These are phyloP conservation scores for Talaromyces stipitatus DNA, from an alignment of 495 filamentous ascomycete species.

Conservation along the genomic window DNA sequence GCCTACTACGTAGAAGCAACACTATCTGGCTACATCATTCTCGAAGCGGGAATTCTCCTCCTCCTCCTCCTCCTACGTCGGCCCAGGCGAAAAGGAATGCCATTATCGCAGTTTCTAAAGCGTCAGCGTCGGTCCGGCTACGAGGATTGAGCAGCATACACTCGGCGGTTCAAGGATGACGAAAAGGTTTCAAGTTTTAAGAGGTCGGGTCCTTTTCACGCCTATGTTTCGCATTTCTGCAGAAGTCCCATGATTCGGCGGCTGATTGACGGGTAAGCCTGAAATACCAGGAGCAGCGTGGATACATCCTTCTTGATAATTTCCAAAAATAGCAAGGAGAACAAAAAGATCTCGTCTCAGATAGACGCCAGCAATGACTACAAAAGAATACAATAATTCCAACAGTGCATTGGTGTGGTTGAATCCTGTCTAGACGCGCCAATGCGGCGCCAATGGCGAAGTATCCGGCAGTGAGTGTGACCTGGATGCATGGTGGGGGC, in stretches of 20 bases:
- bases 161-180: background rate
- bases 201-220: background rate
- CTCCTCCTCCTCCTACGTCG: background rate
- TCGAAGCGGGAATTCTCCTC: no score
- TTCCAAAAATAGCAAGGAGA: background rate
- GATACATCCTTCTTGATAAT: no score
- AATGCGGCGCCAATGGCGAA: slow-evolving; percentile 20
- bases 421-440: background rate
- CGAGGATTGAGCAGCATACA: no score
- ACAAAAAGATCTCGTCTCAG: background rate
- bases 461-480: slow-evolving; percentile 13
- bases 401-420: no score
- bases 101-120: no score
- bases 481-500: no score
- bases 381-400: background rate
- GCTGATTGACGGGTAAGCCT: background rate
- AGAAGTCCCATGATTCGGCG: background rate
- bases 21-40: no score
- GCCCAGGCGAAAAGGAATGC: no score
- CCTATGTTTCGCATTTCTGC: background rate
- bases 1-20: no score
- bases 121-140: no score
- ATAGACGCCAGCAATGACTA: background rate
- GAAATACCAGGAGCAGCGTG: background rate
- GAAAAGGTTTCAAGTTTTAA: background rate